These are phyloP conservation scores for Flaveria ramosissima DNA, from an alignment of 129 eudicot genomes.

Conservation along the genomic window DNA sequence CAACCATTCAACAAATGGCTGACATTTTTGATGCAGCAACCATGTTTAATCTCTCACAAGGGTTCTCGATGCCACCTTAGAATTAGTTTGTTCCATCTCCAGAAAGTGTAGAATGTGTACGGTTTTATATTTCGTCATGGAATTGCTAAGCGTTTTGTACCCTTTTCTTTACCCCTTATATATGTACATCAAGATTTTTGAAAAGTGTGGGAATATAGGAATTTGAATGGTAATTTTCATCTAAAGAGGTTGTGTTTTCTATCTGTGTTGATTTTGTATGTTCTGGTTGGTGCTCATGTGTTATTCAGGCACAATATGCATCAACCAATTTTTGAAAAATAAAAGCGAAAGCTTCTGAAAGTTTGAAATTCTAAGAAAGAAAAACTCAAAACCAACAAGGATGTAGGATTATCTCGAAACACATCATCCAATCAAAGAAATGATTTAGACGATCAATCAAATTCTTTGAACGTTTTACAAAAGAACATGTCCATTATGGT, in stretches of 20 bases:
- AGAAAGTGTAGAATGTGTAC: slow-evolving; percentile 15
- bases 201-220: slow-evolving; percentile 16
- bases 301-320: not conserved
- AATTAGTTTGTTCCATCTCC: slow-evolving; percentile 3
- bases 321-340: too few species aligned
- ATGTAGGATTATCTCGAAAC: not conserved
- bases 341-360: too few species aligned
- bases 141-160: not conserved
- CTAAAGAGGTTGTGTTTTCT: not conserved
- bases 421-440: slow-evolving; percentile 15
- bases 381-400: not conserved
- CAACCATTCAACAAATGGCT: slow-evolving; percentile 54
- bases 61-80: not conserved
- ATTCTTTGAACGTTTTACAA: slow-evolving; percentile 14
- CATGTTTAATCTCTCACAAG: slow-evolving; percentile 58
- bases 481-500: slow-evolving; percentile 29
- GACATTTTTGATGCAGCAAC: slow-evolving; percentile 59
- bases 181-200: slow-evolving; percentile 16
- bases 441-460: slow-evolving; percentile 21
- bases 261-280: not conserved
- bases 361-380: too few species aligned
- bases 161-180: not conserved
- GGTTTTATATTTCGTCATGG: not conserved
- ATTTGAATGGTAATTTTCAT: not conserved
- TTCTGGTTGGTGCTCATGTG: not conserved